Evolutionary conservation across 768 basidiomycete genomes (phyloP).

Genomic region (Exsudoporus frostii): DNA sequence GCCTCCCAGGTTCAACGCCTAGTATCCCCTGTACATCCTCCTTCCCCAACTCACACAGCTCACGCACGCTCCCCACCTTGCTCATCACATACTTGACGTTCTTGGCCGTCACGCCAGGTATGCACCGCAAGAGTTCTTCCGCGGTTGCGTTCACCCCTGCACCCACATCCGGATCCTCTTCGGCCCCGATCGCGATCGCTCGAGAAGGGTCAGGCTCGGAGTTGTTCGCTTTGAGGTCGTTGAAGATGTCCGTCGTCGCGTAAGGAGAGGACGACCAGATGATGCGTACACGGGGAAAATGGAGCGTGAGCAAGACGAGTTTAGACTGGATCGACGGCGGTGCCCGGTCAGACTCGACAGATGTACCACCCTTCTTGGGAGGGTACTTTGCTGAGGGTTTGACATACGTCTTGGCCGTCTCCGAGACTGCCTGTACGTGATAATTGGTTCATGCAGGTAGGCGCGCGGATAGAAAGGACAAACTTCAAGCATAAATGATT

Average conservation of each 20-base stretch:
- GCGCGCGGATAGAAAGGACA: constrained; percentile 11
- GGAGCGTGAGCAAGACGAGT: constrained; percentile 81
- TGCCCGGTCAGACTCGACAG: constrained; percentile 32
- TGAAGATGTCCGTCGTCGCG: constrained; percentile 88
- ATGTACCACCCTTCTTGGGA: constrained; percentile 43
- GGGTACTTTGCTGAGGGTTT: constrained; percentile 56
- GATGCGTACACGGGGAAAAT: constrained; percentile 89
- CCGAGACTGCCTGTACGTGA: constrained; percentile 51
- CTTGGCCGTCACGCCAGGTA: constrained; percentile 85
- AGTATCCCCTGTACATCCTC: constrained; percentile 67
- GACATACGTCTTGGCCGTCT: constrained; percentile 58
- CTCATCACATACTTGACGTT: constrained; percentile 84
- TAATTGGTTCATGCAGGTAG: background rate
- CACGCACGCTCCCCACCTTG: constrained; percentile 72
- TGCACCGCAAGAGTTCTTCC: constrained; percentile 75
- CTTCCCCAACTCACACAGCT: constrained; percentile 64
- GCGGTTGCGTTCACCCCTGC: constrained; percentile 70
- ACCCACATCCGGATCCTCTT: constrained; percentile 64
- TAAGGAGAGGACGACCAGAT: constrained; percentile 98
- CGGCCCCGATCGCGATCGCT: constrained; percentile 79
- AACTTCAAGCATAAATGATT: constrained; percentile 88
- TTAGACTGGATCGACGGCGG: constrained; percentile 79
- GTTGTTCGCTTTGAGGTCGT: constrained; percentile 79
- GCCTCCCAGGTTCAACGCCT: constrained; percentile 77
- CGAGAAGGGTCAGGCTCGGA: constrained; percentile 76